phyloP scores from a whole-genome alignment of 2,329 filamentous ascomycete genomes.

The Venturia carpophila region DNA sequence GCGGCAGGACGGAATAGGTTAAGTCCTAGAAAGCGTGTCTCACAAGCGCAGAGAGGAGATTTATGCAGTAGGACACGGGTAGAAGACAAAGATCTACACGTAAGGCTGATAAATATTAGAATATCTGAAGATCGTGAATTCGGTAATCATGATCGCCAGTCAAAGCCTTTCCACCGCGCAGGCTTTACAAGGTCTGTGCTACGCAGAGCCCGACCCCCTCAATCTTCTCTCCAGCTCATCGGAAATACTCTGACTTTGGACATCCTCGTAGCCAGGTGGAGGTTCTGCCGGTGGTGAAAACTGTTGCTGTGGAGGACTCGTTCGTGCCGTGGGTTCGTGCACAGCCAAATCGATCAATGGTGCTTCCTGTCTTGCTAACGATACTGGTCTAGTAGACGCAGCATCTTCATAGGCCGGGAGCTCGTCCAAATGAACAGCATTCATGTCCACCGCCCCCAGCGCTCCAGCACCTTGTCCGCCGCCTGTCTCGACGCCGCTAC shows the following conservation, averaged over 20 bases:
- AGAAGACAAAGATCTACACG: not conserved
- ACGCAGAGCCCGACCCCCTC: constrained; percentile 20
- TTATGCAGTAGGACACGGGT: not conserved
- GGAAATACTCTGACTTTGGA: constrained; percentile 71
- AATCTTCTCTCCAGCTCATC: constrained; percentile 57
- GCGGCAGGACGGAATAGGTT: not conserved
- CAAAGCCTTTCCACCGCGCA: not conserved
- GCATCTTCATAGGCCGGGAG: constrained; percentile 70
- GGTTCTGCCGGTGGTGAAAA: constrained; percentile 59
- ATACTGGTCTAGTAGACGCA: constrained; percentile 23
- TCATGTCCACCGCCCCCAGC: constrained; percentile 45
- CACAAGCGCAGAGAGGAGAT: not conserved
- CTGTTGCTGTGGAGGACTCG: constrained; percentile 22
- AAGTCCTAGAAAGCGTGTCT: not conserved
- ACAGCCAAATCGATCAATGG: not conserved
- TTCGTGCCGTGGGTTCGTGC: not conserved
- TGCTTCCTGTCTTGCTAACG: constrained; percentile 6
- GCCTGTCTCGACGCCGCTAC: constrained; percentile 30
- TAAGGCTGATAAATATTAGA: not conserved
- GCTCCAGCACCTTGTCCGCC: constrained; percentile 33
- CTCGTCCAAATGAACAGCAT: constrained; percentile 71
- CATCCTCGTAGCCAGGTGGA: constrained; percentile 86
- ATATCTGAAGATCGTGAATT: not conserved
- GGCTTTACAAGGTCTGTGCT: not conserved
- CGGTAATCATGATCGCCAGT: not conserved